Evolutionary conservation across 2,329 filamentous ascomycete species (phyloP).

Genomic region (Bipolaris oryzae): DNA sequence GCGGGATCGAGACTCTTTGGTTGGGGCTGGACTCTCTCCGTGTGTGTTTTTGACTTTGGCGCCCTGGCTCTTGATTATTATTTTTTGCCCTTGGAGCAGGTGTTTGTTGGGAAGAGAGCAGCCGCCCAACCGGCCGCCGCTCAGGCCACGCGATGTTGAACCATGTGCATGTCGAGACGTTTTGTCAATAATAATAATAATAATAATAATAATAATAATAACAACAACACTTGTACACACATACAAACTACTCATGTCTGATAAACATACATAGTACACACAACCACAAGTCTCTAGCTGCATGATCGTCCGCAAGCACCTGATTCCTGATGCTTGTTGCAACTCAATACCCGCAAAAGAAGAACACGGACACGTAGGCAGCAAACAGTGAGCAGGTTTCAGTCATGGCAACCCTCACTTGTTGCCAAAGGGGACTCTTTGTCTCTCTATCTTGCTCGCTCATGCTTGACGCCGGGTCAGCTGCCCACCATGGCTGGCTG

Average conservation of each 20-base stretch:
- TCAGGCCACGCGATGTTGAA: slow-evolving; percentile 15
- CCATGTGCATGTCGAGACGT: background rate
- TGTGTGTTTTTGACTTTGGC: slow-evolving; percentile 2
- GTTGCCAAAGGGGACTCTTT: slow-evolving; percentile 7
- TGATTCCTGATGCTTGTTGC: slow-evolving; percentile 10
- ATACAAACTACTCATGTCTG: no score
- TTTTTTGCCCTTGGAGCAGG: slow-evolving; percentile 4
- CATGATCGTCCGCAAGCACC: slow-evolving; percentile 7
- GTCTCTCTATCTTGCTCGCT: slow-evolving; percentile 3
- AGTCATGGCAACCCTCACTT: slow-evolving; percentile 17
- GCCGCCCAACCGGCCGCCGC: slow-evolving; percentile 12
- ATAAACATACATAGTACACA: no score
- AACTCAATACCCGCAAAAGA: slow-evolving; percentile 16
- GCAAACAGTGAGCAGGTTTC: slow-evolving; percentile 22
- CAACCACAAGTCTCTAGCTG: background rate
- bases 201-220: background rate
- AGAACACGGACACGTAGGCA: slow-evolving; percentile 16
- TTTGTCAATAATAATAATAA: background rate
- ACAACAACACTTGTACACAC: background rate
- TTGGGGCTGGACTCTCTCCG: slow-evolving; percentile 12
- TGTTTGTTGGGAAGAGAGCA: slow-evolving; percentile 21
- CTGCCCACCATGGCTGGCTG: slow-evolving; percentile 22
- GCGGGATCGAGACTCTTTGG: slow-evolving; percentile 35
- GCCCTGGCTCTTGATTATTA: background rate
- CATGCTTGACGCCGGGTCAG: slow-evolving; percentile 21